A percentile compares a stretch with the other conserved stretches of the same genome.
These are phyloP conservation scores for Citrus inodora DNA, from an alignment of 345 rosid genomes.

Conservation along the genomic window DNA sequence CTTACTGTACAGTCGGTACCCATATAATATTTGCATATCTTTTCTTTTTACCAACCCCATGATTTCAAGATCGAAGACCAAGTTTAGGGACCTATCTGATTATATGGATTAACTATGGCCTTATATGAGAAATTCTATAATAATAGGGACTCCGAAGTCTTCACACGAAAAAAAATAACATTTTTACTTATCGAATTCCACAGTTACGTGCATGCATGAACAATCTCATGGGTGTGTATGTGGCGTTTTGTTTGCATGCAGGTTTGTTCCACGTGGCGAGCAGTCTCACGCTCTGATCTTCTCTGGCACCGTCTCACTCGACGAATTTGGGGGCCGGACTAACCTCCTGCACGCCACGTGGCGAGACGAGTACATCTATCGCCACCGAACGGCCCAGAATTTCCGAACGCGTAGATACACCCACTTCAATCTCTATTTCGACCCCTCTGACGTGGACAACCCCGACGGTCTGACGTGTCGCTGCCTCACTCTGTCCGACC, in stretches of 20 bases:
- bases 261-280: constrained; percentile 95
- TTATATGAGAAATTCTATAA: background rate
- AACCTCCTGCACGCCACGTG: constrained; percentile 48
- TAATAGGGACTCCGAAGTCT: background rate
- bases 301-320: constrained; percentile 68
- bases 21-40: no score
- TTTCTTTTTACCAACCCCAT: no score
- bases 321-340: constrained; percentile 62
- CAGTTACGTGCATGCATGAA: constrained; percentile 13
- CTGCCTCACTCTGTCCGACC: constrained; percentile 73
- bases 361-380: constrained; percentile 63
- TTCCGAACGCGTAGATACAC: constrained; percentile 41
- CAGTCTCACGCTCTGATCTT: constrained; percentile 66
- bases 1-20: no score
- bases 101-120: no score
- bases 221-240: background rate
- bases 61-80: no score
- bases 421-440: constrained; percentile 53
- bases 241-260: constrained; percentile 18
- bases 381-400: constrained; percentile 63
- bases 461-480: constrained; percentile 69
- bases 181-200: background rate
- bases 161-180: background rate
- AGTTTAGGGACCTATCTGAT: no score
- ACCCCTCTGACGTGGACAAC: constrained; percentile 49